phyloP scores from a whole-genome alignment of 352 stramenopile species.

The Thraustochytrium sp. region DNA sequence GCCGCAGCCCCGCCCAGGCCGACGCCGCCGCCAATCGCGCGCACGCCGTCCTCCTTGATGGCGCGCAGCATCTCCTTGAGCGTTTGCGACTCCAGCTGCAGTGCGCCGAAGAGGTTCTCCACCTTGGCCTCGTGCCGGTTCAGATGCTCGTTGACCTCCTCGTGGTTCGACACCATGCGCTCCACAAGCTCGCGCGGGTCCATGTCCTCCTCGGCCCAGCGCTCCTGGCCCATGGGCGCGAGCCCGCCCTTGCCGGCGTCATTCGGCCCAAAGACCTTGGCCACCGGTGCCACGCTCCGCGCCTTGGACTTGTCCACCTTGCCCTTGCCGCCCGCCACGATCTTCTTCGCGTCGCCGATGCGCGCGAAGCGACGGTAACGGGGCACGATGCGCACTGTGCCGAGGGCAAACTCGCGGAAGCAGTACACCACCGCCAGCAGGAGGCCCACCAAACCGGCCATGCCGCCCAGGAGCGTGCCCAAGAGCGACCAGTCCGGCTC shows the following conservation, averaged over 20 bases:
- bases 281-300: background rate
- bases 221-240: background rate
- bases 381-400: background rate
- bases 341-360: background rate
- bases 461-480: slow-evolving; percentile 61
- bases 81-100: background rate
- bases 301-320: background rate
- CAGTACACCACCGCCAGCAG: background rate
- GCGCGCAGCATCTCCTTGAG: slow-evolving; percentile 13
- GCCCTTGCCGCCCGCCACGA: background rate
- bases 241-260: background rate
- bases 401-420: slow-evolving; percentile 37
- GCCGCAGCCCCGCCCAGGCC: too few species aligned
- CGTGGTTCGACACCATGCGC: slow-evolving; percentile 26
- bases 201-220: slow-evolving; percentile 20
- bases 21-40: background rate
- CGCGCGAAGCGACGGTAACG: background rate
- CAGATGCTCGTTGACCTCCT: background rate
- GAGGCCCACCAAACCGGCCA: slow-evolving; percentile 63
- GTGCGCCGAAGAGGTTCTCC: background rate
- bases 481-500: slow-evolving; percentile 73
- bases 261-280: background rate
- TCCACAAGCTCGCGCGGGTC: slow-evolving; percentile 30
- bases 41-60: slow-evolving; percentile 31
- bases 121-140: slow-evolving; percentile 32